Percentiles rank a stretch among this genome's conserved stretches.
Evolutionary conservation across 2,329 filamentous ascomycete genomes (phyloP).

Genomic region (Colletotrichum euphorbiae): DNA sequence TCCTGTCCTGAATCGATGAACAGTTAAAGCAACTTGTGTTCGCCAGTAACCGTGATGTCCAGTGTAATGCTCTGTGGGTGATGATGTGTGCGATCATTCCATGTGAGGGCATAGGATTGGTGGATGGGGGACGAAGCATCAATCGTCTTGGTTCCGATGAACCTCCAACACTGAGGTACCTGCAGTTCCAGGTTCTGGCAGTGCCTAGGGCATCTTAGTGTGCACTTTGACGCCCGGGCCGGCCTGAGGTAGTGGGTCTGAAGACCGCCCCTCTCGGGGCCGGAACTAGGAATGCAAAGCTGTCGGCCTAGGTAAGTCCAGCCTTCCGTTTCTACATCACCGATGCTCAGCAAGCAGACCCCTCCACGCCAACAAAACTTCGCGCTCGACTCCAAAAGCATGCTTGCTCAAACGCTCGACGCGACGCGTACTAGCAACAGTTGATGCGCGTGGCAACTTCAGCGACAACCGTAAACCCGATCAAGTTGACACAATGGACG

Average conservation of each 20-base stretch:
- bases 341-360: no score
- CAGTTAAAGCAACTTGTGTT: conserved; percentile 15
- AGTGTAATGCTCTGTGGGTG: background rate
- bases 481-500: conserved; percentile 36
- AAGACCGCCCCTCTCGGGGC: no score
- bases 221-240: no score
- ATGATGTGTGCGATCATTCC: no score
- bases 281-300: conserved; percentile 11
- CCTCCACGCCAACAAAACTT: background rate
- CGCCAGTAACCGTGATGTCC: background rate
- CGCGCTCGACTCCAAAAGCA: conserved; percentile 11
- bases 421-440: conserved; percentile 22
- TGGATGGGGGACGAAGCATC: no score
- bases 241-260: no score
- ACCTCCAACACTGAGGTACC: no score
- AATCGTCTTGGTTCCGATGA: no score
- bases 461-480: background rate
- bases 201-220: no score
- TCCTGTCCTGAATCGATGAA: conserved; percentile 30
- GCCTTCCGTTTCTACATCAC: background rate
- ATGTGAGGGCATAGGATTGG: no score
- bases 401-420: conserved; percentile 10
- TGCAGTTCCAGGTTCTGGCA: no score
- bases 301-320: background rate
- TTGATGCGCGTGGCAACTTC: conserved; percentile 29